These are phyloP conservation scores for Toxoplasma gondii DNA, from an alignment of 169 alveolate species.

Conservation along the genomic window DNA sequence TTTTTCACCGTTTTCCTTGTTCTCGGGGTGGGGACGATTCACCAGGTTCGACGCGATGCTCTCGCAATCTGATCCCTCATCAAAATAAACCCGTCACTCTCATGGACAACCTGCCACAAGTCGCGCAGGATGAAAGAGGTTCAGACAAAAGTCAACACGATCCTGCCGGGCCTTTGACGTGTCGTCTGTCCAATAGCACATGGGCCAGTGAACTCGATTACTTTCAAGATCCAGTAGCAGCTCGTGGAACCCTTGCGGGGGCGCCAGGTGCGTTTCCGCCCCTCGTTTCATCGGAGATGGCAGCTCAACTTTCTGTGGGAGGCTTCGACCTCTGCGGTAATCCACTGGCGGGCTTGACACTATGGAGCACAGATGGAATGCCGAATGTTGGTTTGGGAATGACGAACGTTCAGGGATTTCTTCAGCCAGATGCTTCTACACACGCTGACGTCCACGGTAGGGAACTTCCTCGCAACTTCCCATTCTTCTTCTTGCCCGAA, in stretches of 20 bases:
- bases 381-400: neutral
- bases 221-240: neutral
- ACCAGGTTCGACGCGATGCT: neutral
- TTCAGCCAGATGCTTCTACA: neutral
- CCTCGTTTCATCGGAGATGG: neutral
- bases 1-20: neutral
- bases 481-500: neutral
- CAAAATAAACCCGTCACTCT: neutral
- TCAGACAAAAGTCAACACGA: neutral
- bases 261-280: neutral
- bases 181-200: conserved; percentile 16
- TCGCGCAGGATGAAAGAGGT: neutral
- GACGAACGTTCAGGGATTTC: neutral
- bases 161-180: neutral
- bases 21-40: neutral
- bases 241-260: neutral
- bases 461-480: neutral
- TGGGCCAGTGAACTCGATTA: conserved; percentile 9
- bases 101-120: conserved; percentile 1
- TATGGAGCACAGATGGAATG: neutral
- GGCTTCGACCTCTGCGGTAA: neutral
- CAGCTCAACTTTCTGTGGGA: neutral
- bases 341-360: neutral
- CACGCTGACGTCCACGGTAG: neutral
- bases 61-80: neutral